Percentiles rank a stretch among this genome's conserved stretches.
Conservation (phyloP, 805 yeast species). For the Nakazawaea anatomiae region DNA sequence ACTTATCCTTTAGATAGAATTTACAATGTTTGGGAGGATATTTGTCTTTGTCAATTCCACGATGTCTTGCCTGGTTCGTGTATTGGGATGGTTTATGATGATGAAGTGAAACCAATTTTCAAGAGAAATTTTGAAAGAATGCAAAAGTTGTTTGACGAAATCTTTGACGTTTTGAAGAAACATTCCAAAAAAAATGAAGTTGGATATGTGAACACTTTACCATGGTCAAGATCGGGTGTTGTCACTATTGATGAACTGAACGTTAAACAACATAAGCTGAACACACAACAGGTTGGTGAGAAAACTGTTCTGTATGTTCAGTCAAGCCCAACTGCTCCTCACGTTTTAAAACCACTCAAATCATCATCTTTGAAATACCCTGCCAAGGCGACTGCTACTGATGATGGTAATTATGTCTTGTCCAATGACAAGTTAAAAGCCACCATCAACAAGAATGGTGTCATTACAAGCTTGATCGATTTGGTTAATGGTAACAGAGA, state of each 20-base stretch:
- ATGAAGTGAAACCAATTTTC: slow-evolving; percentile 81
- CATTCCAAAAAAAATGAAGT: slow-evolving; percentile 12
- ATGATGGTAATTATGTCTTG: slow-evolving; percentile 40
- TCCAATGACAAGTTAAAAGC: slow-evolving; percentile 60
- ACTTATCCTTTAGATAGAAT: slow-evolving; percentile 68
- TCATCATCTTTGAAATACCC: slow-evolving; percentile 31
- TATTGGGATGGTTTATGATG: slow-evolving; percentile 86
- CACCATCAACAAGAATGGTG: slow-evolving; percentile 43
- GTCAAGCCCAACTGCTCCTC: slow-evolving; percentile 6
- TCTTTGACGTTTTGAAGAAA: slow-evolving; percentile 35
- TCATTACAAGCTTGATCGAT: slow-evolving; percentile 61
- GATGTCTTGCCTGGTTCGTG: slow-evolving; percentile 98
- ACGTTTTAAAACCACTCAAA: slow-evolving; percentile 19
- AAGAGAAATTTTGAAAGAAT: slow-evolving; percentile 48
- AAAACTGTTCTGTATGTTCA: slow-evolving; percentile 11
- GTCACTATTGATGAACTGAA: slow-evolving; percentile 15
- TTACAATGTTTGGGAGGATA: slow-evolving; percentile 78
- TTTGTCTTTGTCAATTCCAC: slow-evolving; percentile 89
- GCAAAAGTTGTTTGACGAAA: slow-evolving; percentile 43
- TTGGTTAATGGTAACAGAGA: slow-evolving; percentile 49
- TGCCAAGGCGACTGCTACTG: slow-evolving; percentile 30
- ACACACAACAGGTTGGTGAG: not conserved
- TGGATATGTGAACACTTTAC: slow-evolving; percentile 45
- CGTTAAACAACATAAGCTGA: not conserved
- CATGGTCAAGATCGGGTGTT: slow-evolving; percentile 56